A percentile compares a stretch with the other conserved stretches of the same genome.
Conservation (phyloP, 305 asterid species). For the Rubia balearica region DNA sequence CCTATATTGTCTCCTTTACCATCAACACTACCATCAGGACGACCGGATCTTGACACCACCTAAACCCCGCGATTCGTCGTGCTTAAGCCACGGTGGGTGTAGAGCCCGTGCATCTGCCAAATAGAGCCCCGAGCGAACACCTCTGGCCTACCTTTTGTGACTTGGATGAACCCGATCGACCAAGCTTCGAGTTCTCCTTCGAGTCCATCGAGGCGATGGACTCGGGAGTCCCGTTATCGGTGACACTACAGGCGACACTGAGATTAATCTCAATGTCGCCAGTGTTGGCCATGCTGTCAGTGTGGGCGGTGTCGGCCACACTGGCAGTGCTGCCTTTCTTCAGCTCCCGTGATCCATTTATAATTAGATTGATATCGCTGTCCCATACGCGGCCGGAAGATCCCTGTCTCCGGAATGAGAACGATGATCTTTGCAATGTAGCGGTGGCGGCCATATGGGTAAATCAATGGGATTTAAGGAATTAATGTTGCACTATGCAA, state of each 20-base stretch:
- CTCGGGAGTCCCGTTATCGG: too few species aligned
- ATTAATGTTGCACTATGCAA: background rate
- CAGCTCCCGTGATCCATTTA: background rate
- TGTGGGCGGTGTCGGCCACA: too few species aligned
- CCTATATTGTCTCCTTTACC: background rate
- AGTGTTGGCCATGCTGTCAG: too few species aligned
- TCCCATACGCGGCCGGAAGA: background rate
- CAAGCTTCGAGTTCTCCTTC: background rate
- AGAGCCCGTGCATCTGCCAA: background rate
- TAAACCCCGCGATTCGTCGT: background rate
- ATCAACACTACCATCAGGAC: too few species aligned
- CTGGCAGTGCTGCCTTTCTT: background rate
- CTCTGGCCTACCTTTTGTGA: background rate
- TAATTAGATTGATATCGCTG: background rate
- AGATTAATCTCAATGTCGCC: too few species aligned
- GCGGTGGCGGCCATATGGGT: background rate
- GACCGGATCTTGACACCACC: too few species aligned
- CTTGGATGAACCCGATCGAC: background rate
- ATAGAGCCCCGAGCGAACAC: background rate
- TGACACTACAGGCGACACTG: too few species aligned
- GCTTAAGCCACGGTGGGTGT: background rate
- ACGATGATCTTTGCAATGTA: background rate
- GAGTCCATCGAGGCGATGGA: too few species aligned
- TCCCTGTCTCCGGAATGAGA: background rate
- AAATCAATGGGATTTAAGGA: background rate